Percentiles rank a stretch among this genome's conserved stretches.
Conservation (phyloP, 768 basidiomycete species). For the Naganishia kalamii region DNA sequence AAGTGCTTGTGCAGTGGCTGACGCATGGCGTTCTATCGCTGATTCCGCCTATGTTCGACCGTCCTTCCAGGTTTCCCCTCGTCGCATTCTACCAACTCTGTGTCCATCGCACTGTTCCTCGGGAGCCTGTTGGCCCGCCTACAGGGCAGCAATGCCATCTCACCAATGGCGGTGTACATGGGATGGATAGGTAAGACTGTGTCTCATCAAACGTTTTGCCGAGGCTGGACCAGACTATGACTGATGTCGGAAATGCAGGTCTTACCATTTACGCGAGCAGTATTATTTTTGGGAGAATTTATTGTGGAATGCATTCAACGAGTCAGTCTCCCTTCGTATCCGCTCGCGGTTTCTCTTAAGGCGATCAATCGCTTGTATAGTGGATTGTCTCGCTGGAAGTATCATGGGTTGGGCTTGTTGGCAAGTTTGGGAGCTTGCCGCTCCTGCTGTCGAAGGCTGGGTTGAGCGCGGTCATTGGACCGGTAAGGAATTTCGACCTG, state of each 20-base stretch:
- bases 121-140: constrained; percentile 30
- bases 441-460: constrained; percentile 50
- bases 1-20: background rate
- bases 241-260: constrained; percentile 21
- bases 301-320: constrained; percentile 46
- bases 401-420: constrained; percentile 64
- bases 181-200: constrained; percentile 1
- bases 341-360: background rate
- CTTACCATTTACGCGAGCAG: constrained; percentile 38
- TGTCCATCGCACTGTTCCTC: constrained; percentile 81
- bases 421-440: constrained; percentile 49
- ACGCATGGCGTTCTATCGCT: background rate
- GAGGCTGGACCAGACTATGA: background rate
- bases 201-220: background rate
- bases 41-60: too few species aligned
- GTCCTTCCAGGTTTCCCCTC: constrained; percentile 69
- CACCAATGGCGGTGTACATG: constrained; percentile 2
- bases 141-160: constrained; percentile 6
- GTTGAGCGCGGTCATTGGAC: constrained; percentile 38
- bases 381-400: constrained; percentile 41
- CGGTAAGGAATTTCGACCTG: constrained; percentile 38
- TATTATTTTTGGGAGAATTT: constrained; percentile 45
- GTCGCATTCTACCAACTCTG: constrained; percentile 84
- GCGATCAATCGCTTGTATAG: constrained; percentile 23
- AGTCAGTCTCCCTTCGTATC: too few species aligned